These are phyloP conservation scores for Neolentinus lepideus DNA, from an alignment of 1,284 basidiomycete species.

Conservation along the genomic window DNA sequence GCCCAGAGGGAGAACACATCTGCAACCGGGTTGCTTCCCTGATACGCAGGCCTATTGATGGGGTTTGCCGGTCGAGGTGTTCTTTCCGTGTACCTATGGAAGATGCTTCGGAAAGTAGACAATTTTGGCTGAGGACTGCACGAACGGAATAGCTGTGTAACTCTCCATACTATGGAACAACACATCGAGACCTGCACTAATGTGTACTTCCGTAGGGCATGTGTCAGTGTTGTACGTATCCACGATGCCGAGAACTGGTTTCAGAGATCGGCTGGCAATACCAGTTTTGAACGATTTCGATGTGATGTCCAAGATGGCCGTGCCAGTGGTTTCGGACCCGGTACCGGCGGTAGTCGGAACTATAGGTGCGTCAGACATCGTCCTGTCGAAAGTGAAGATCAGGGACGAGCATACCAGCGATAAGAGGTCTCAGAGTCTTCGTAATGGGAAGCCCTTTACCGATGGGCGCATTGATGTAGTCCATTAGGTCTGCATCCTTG, in stretches of 20 bases:
- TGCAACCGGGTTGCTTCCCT: slow-evolving; percentile 93
- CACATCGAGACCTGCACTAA: slow-evolving; percentile 89
- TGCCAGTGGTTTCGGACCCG: slow-evolving; percentile 97
- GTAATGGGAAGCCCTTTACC: slow-evolving; percentile 87
- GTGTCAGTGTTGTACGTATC: slow-evolving; percentile 67
- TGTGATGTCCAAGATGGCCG: slow-evolving; percentile 91
- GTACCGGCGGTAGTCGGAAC: slow-evolving; percentile 96
- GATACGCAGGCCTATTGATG: slow-evolving; percentile 87
- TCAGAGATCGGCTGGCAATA: slow-evolving; percentile 87
- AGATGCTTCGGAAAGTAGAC: no score
- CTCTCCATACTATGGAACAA: slow-evolving; percentile 94
- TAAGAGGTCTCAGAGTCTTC: slow-evolving; percentile 74
- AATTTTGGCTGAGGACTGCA: slow-evolving; percentile 12
- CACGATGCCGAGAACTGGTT: slow-evolving; percentile 84
- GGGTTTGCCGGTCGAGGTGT: slow-evolving; percentile 88
- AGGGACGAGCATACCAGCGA: slow-evolving; percentile 48
- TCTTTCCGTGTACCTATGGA: slow-evolving; percentile 76
- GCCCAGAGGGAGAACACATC: slow-evolving; percentile 98
- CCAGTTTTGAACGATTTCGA: slow-evolving; percentile 93
- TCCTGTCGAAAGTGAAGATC: background rate
- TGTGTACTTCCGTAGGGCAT: slow-evolving; percentile 75
- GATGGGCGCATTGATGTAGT: slow-evolving; percentile 96
- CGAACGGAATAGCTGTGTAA: slow-evolving; percentile 83
- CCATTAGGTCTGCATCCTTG: slow-evolving; percentile 86
- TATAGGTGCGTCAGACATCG: slow-evolving; percentile 15